Percentiles rank a stretch among this genome's conserved stretches.
Conservation (phyloP, 371 early-diverging fungal genomes). For the Rozella allomycis region DNA sequence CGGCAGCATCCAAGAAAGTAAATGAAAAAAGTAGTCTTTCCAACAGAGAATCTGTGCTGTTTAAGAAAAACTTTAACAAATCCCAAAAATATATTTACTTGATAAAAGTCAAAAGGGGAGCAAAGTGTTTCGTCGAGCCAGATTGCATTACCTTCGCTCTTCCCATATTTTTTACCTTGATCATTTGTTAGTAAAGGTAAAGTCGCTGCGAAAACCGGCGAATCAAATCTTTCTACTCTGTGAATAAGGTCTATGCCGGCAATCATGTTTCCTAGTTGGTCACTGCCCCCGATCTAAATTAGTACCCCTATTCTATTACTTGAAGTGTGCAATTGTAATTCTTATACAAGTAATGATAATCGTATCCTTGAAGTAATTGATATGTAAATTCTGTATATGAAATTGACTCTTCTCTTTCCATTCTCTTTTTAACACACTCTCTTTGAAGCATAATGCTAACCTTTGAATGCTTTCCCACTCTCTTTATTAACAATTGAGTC, state of each 20-base stretch:
- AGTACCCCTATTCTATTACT: constrained; percentile 11
- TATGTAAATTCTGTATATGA: constrained; percentile 89
- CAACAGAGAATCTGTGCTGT: constrained; percentile 56
- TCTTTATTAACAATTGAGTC: no score
- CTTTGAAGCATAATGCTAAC: constrained; percentile 64
- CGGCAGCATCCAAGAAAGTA: constrained; percentile 40
- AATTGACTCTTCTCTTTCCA: constrained; percentile 55
- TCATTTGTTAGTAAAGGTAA: constrained; percentile 68
- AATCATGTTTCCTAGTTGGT: constrained; percentile 92
- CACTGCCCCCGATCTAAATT: constrained; percentile 88
- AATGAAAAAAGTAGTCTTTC: constrained; percentile 48
- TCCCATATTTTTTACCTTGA: constrained; percentile 83
- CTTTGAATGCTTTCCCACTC: constrained; percentile 55
- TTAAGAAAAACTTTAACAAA: constrained; percentile 43
- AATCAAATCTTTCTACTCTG: background rate
- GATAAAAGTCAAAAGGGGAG: constrained; percentile 71
- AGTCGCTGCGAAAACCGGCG: constrained; percentile 51
- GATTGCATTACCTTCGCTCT: constrained; percentile 82
- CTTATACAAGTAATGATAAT: constrained; percentile 60
- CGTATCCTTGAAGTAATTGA: constrained; percentile 82
- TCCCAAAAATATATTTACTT: constrained; percentile 23
- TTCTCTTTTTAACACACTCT: constrained; percentile 55
- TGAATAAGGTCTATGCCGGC: constrained; percentile 79
- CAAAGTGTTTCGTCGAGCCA: constrained; percentile 66
- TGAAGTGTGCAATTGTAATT: constrained; percentile 42